Evolutionary conservation across 164 flowering plant species (phyloP).

Genomic region (Vitis vinifera): ASM3070453v1 NC_081811.1:27174001-27174500

Average conservation of each 20-base stretch:
- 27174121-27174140: too few relatives aligned
- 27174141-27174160: too few relatives aligned
- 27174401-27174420: conserved; percentile 29
- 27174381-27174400: conserved; percentile 43
- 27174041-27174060: too few relatives aligned
- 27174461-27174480: conserved; percentile 28
- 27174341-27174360: conserved; percentile 23
- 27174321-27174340: conserved; percentile 12
- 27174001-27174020: too few relatives aligned
- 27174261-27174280: conserved; percentile 11
- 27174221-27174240: conserved; percentile 6
- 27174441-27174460: conserved; percentile 27
- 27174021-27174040: too few relatives aligned
- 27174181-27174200: conserved; percentile 22
- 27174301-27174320: conserved; percentile 43
- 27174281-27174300: conserved; percentile 31
- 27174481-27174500: conserved; percentile 29
- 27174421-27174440: conserved; percentile 29
- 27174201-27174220: conserved; percentile 28
- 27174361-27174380: conserved; percentile 42
- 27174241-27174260: too few relatives aligned
- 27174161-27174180: conserved; percentile 1
- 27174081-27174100: too few relatives aligned
- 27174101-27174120: too few relatives aligned
- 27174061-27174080: too few relatives aligned